Conservation (phyloP, 2,329 filamentous ascomycete genomes). For the Microsporum canis region DNA sequence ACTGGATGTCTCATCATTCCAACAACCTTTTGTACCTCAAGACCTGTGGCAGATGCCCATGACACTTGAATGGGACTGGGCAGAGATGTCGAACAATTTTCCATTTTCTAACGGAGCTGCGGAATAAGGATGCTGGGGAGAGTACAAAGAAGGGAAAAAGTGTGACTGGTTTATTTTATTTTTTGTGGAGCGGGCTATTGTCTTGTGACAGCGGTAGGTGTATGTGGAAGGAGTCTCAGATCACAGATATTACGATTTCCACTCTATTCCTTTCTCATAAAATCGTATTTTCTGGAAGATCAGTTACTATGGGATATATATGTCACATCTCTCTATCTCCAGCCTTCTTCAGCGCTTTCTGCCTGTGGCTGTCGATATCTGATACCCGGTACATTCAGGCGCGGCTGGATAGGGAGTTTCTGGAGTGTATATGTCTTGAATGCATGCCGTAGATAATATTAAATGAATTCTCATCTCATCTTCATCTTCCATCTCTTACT, state of each 20-base stretch:
- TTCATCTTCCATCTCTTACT: neutral
- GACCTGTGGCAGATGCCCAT: slow-evolving; percentile 94
- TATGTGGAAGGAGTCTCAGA: neutral
- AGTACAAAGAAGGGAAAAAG: no score
- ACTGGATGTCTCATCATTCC: slow-evolving; percentile 43
- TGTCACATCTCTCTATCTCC: no score
- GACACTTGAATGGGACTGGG: slow-evolving; percentile 86
- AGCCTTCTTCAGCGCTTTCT: neutral
- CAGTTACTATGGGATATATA: neutral
- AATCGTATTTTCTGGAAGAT: neutral
- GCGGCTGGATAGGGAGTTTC: neutral
- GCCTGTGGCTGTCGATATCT: neutral
- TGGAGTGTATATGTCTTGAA: neutral
- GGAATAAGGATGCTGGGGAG: neutral
- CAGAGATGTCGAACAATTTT: slow-evolving; percentile 26
- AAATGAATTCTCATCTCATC: neutral
- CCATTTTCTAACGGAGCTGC: neutral
- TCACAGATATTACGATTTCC: neutral
- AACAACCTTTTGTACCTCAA: slow-evolving; percentile 80
- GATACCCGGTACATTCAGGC: neutral
- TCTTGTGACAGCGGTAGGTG: neutral
- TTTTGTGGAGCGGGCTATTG: neutral
- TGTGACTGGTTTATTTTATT: neutral
- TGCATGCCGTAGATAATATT: neutral
- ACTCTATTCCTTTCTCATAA: neutral